A percentile compares a stretch with the other conserved stretches of the same genome.
These are phyloP conservation scores for Candida sithepensis DNA, from an alignment of 805 yeast species.

Conservation along the genomic window DNA sequence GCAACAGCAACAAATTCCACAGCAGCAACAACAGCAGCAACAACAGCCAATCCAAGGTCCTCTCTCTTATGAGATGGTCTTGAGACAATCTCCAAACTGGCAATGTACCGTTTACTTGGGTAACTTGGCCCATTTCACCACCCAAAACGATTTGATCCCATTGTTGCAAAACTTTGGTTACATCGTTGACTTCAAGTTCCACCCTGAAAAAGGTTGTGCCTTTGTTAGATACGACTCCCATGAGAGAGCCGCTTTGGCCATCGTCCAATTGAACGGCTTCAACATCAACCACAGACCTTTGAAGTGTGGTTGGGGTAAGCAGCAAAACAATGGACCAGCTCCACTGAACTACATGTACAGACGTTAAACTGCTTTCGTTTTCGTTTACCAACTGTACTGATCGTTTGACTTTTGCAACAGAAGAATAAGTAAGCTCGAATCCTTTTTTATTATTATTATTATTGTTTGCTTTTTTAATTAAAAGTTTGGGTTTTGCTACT, in stretches of 20 bases:
- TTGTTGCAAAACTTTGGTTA: slow-evolving; percentile 76
- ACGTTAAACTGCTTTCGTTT: slow-evolving; percentile 7
- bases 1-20: slow-evolving; percentile 7
- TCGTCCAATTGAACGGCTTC: slow-evolving; percentile 71
- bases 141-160: slow-evolving; percentile 70
- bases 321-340: slow-evolving; percentile 18
- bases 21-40: slow-evolving; percentile 2
- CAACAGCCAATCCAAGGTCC: slow-evolving; percentile 15
- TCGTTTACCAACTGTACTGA: not conserved
- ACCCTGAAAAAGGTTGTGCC: slow-evolving; percentile 82
- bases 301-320: slow-evolving; percentile 85
- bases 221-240: slow-evolving; percentile 85
- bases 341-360: slow-evolving; percentile 23
- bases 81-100: slow-evolving; percentile 79
- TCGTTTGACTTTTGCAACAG: not conserved
- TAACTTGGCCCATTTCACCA: slow-evolving; percentile 72
- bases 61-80: slow-evolving; percentile 57
- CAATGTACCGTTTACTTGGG: slow-evolving; percentile 86
- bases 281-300: slow-evolving; percentile 72
- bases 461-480: not conserved
- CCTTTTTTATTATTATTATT: not conserved
- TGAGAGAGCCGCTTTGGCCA: slow-evolving; percentile 85
- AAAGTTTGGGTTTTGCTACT: not conserved
- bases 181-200: slow-evolving; percentile 75
- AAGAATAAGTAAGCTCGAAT: too few relatives aligned